Percentiles rank a stretch among this genome's conserved stretches.
Conservation (phyloP, 1,139 yeast genomes). For the Yamadazyma oceani region DNA sequence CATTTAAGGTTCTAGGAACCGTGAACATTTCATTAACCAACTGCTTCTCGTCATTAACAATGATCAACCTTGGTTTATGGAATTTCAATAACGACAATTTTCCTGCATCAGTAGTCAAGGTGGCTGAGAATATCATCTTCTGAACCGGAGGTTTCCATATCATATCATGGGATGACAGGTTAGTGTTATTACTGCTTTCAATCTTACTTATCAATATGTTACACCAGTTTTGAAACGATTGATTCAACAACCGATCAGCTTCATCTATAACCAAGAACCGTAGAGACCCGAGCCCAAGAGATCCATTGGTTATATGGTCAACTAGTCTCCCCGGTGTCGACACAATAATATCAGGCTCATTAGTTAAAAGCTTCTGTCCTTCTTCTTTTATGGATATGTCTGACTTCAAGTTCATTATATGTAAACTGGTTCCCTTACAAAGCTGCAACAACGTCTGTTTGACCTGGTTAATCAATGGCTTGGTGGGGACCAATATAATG, state of each 20-base stretch:
- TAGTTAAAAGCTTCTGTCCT: constrained; percentile 41
- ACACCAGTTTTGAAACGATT: constrained; percentile 94
- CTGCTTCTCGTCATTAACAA: constrained; percentile 59
- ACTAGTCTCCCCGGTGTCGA: constrained; percentile 94
- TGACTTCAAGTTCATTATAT: constrained; percentile 57
- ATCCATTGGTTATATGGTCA: constrained; percentile 62
- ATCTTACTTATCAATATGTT: constrained; percentile 56
- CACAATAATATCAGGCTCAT: constrained; percentile 74
- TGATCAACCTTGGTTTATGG: constrained; percentile 65
- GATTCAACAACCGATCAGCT: constrained; percentile 89
- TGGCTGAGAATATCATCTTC: constrained; percentile 87
- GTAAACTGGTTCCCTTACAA: constrained; percentile 65
- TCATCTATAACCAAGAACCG: constrained; percentile 85
- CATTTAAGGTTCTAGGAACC: constrained; percentile 57
- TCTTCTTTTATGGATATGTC: constrained; percentile 69
- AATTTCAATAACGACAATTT: constrained; percentile 72
- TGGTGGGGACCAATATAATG: constrained; percentile 83
- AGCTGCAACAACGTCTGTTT: constrained; percentile 59
- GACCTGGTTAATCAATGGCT: constrained; percentile 84
- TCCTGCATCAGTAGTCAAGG: constrained; percentile 91
- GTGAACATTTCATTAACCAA: constrained; percentile 53
- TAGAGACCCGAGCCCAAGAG: constrained; percentile 48
- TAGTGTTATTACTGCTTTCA: constrained; percentile 21
- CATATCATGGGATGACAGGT: background rate
- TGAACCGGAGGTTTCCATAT: constrained; percentile 34